Percentiles rank a stretch among this genome's conserved stretches.
phyloP scores from a whole-genome alignment of 345 rosid species.

The Lepidium sativum region DNA sequence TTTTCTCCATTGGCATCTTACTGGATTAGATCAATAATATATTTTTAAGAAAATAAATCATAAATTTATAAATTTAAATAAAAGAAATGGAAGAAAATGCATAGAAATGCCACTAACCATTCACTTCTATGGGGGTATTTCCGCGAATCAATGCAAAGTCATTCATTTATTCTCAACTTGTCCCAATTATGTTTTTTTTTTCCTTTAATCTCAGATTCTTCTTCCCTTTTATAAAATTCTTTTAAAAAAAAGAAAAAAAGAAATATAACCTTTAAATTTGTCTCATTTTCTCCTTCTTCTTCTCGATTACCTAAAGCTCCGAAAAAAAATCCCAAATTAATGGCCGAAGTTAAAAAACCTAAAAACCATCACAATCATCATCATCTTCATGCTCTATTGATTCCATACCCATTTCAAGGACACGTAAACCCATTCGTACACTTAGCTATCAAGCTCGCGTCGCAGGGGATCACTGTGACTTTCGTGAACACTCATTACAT shows the following conservation, averaged over 20 bases:
- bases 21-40: neutral
- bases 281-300: neutral
- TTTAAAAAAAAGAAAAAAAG: neutral
- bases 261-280: slow-evolving; percentile 13
- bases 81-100: neutral
- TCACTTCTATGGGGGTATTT: slow-evolving; percentile 28
- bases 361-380: slow-evolving; percentile 26
- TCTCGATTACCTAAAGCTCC: neutral
- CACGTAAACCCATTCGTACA: slow-evolving; percentile 59
- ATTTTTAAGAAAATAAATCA: neutral
- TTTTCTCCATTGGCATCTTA: slow-evolving; percentile 5
- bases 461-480: slow-evolving; percentile 65
- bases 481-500: slow-evolving; percentile 55
- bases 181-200: slow-evolving; percentile 10
- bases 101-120: slow-evolving; percentile 27
- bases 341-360: slow-evolving; percentile 21
- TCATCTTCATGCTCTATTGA: slow-evolving; percentile 45
- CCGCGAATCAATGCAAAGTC: slow-evolving; percentile 37
- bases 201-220: slow-evolving; percentile 15
- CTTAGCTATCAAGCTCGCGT: slow-evolving; percentile 68
- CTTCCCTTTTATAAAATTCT: neutral
- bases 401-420: slow-evolving; percentile 75
- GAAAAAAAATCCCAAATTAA: slow-evolving; percentile 1
- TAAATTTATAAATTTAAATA: neutral
- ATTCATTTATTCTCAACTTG: slow-evolving; percentile 31